Percentiles rank a stretch among this genome's conserved stretches.
These are phyloP conservation scores for Metschnikowia bowlesiae DNA, from an alignment of 805 yeast genomes.

Conservation along the genomic window DNA sequence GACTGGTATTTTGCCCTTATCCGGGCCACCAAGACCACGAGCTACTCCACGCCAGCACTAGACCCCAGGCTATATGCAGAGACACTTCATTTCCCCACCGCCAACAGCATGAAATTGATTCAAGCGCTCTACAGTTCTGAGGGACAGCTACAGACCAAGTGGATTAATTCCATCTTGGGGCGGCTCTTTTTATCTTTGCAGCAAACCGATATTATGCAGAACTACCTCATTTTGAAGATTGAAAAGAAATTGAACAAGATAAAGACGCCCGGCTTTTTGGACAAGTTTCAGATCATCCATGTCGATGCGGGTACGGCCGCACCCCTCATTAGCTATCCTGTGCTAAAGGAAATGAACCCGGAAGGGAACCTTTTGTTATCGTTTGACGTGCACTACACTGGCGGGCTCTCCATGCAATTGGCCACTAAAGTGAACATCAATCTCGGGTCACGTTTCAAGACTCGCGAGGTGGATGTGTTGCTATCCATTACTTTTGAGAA, in stretches of 20 bases:
- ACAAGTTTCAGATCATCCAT: constrained; percentile 69
- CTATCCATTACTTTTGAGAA: constrained; percentile 64
- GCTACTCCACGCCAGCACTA: constrained; percentile 10
- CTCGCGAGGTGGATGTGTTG: constrained; percentile 70
- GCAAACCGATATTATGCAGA: constrained; percentile 61
- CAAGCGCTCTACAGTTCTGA: constrained; percentile 77
- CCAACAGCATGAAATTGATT: constrained; percentile 67
- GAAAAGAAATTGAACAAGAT: constrained; percentile 72
- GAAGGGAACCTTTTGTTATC: constrained; percentile 71
- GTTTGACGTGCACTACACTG: constrained; percentile 63
- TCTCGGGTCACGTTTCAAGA: constrained; percentile 69
- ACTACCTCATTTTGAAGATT: constrained; percentile 53
- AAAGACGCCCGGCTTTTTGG: constrained; percentile 82
- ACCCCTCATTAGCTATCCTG: constrained; percentile 75
- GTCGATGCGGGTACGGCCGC: constrained; percentile 75
- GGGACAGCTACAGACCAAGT: constrained; percentile 75
- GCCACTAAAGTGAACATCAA: constrained; percentile 76
- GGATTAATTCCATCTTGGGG: constrained; percentile 89
- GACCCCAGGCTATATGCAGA: constrained; percentile 62
- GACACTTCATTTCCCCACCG: constrained; percentile 66
- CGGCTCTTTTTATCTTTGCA: constrained; percentile 75
- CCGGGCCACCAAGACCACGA: constrained; percentile 59
- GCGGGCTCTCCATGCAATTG: constrained; percentile 70
- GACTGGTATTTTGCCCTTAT: constrained; percentile 88
- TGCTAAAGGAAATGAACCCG: constrained; percentile 62